phyloP scores from a whole-genome alignment of 176 grass and related monocot species.

The Chloris gayana region DNA sequence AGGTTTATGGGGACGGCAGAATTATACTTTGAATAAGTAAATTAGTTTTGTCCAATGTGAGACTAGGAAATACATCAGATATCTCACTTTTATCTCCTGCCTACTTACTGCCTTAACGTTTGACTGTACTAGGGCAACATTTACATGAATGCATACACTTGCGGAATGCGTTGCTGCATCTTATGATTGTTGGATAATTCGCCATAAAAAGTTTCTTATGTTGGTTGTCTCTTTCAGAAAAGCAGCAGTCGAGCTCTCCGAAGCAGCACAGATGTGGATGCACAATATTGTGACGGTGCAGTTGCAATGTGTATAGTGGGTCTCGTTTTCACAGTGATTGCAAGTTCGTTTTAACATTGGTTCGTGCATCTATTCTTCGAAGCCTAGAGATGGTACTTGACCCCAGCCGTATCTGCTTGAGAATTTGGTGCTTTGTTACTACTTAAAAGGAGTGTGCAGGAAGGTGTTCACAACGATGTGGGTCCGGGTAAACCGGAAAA shows the following conservation, averaged over 20 bases:
- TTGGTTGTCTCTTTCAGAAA: conserved; percentile 46
- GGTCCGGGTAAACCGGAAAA: conserved; percentile 14
- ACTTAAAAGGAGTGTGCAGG: conserved; percentile 24
- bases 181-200: neutral
- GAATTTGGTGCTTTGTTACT: conserved; percentile 2
- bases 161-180: neutral
- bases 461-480: conserved; percentile 13
- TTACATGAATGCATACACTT: neutral
- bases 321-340: conserved; percentile 34
- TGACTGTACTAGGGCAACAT: neutral
- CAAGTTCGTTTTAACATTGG: conserved; percentile 45
- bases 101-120: neutral
- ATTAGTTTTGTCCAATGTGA: conserved; percentile 13
- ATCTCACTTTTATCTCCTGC: conserved; percentile 3
- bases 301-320: conserved; percentile 31
- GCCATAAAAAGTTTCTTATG: conserved; percentile 5
- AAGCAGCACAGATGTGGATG: conserved; percentile 71
- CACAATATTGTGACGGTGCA: conserved; percentile 62
- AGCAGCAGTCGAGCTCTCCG: conserved; percentile 44
- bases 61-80: neutral
- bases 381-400: conserved; percentile 31
- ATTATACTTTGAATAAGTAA: neutral
- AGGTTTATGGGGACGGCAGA: conserved; percentile 9
- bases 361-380: conserved; percentile 51
- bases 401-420: conserved; percentile 32